Evolutionary conservation across 371 early-diverging fungal species (phyloP), one percentile per base, ranked within the genome.

Genomic region (Rhizomucor miehei): DNA sequence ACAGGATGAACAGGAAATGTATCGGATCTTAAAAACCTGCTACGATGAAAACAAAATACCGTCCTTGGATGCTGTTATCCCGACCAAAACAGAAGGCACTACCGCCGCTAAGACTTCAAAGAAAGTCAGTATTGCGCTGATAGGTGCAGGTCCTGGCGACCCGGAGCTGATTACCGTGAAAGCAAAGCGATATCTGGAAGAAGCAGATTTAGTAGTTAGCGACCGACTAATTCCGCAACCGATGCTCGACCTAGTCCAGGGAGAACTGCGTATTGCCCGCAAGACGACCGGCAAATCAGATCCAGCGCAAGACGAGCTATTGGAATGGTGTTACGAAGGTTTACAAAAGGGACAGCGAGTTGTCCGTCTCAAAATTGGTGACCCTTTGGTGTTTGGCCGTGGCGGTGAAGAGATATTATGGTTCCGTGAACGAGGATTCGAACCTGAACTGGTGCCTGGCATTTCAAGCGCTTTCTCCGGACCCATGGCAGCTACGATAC

Each of bases 361-460:
- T 5, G 91, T 91, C 24, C 74, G 96, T 44, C 78, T 95, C 51
- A 94, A 95, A 78, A 87, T 87, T 50, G 96, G 96, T 4, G 93
- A 94, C 57, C 92, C 93, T 13, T 87, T 92, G 60, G 77, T 95
- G 40, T 95, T 91, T 66, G 94, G 94, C n/a, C 85, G 95, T 19
- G 94, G 93, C 21, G 93, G 88, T 5, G 96, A 95, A 65, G 96
- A 95, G 64, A 70, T 90, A 11, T 44, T 86, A 40, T 88, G 77
- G 62, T 89, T 91, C 69, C 79, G 85, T 24, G 69, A 79, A 38
- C 77, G 75, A 55, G 89, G 87, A 6, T 89, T 75, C 63, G 79
- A 87, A 24, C 71, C 85, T 4, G 79, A 85, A 45, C 76, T 89
- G 9, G 73, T 94, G 1, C 90, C 95, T 1, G 95, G 93, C 17